Evolutionary conservation across 306 rosid genomes (phyloP).

Genomic region (Cyclanthera cordifolia): DNA sequence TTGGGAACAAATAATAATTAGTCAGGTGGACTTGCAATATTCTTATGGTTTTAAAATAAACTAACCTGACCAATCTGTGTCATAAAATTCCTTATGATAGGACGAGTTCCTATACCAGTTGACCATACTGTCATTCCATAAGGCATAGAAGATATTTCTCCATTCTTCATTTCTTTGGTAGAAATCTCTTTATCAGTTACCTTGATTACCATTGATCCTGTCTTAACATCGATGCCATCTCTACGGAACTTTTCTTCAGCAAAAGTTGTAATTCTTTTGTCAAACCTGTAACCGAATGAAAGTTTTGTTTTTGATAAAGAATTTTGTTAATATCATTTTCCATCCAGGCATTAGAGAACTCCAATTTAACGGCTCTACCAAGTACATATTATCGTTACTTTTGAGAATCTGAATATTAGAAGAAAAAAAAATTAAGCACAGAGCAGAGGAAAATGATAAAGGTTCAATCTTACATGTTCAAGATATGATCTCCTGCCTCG

Average conservation of each 20-base stretch:
- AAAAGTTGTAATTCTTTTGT: slow-evolving; percentile 84
- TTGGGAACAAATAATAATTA: too few relatives aligned
- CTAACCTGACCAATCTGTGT: slow-evolving; percentile 80
- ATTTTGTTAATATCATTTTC: not conserved
- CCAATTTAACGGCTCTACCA: not conserved
- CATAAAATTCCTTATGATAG: slow-evolving; percentile 75
- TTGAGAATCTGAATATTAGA: too few relatives aligned
- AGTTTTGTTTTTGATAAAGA: not conserved
- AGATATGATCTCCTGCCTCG: slow-evolving; percentile 83
- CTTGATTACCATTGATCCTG: slow-evolving; percentile 93
- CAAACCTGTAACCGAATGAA: slow-evolving; percentile 52
- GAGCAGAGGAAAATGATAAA: not conserved
- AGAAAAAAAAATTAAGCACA: not conserved
- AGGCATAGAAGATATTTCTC: slow-evolving; percentile 48
- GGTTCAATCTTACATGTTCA: slow-evolving; percentile 55
- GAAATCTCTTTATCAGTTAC: slow-evolving; percentile 70
- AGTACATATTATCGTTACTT: not conserved
- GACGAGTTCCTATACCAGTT: slow-evolving; percentile 92
- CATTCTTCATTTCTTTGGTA: slow-evolving; percentile 70
- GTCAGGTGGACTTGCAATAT: too few relatives aligned
- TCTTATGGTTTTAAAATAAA: too few relatives aligned
- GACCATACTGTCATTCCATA: slow-evolving; percentile 99
- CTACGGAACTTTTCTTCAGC: slow-evolving; percentile 78
- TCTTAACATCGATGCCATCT: slow-evolving; percentile 76
- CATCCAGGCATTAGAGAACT: not conserved